phyloP scores from a whole-genome alignment of 1,284 basidiomycete species.

The Malassezia pachydermatis region DNA sequence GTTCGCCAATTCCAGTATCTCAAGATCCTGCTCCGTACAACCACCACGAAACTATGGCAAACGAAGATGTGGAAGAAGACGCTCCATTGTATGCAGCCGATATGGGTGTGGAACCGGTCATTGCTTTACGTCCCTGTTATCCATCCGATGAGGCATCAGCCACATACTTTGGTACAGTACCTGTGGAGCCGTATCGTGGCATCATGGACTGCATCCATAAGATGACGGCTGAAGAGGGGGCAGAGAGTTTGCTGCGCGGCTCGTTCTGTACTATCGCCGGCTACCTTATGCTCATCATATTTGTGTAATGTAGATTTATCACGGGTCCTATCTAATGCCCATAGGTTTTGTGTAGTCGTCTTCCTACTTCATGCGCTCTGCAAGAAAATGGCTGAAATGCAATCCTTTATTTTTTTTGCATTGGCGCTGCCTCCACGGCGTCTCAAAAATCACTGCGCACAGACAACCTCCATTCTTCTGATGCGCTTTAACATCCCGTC shows the following conservation, averaged over 20 bases:
- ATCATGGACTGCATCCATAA: conserved; percentile 41
- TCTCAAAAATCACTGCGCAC: not conserved
- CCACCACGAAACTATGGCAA: conserved; percentile 38
- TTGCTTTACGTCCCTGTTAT: conserved; percentile 42
- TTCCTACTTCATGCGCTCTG: too few relatives aligned
- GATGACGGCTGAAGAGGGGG: conserved; percentile 43
- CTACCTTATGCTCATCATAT: conserved; percentile 30
- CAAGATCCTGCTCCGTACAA: conserved; percentile 31
- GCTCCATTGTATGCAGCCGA: too few relatives aligned
- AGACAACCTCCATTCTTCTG: not conserved
- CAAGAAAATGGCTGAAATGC: too few relatives aligned
- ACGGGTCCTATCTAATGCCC: too few relatives aligned
- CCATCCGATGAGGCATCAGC: conserved; percentile 22
- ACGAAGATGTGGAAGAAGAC: conserved; percentile 20
- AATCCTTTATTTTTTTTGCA: too few relatives aligned
- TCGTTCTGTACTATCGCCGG: conserved; percentile 37
- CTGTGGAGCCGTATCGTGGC: conserved; percentile 37
- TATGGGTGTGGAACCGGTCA: conserved; percentile 42
- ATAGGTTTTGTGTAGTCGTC: too few relatives aligned
- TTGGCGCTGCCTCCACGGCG: too few relatives aligned
- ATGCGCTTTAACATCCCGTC: conserved; percentile 46
- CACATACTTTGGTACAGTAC: conserved; percentile 38
- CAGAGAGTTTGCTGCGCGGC: conserved; percentile 40
- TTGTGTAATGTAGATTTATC: conserved; percentile 30
- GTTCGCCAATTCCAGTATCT: not conserved